phyloP scores from a whole-genome alignment of 805 yeast genomes.

The Starmera caribaea region DNA sequence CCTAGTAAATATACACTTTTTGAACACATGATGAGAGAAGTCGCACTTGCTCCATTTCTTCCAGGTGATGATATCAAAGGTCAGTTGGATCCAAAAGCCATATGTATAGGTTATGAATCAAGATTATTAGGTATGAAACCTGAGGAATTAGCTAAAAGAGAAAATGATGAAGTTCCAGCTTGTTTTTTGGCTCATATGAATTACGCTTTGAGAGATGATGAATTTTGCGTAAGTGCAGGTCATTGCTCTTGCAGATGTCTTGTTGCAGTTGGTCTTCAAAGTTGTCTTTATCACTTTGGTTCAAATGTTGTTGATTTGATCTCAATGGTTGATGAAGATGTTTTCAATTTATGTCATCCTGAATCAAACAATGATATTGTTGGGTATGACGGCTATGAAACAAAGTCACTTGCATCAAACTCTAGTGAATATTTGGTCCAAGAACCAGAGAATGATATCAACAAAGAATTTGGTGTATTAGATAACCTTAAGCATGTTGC shows the following conservation, averaged over 20 bases:
- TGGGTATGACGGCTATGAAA: not conserved
- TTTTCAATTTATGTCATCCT: slow-evolving; percentile 1
- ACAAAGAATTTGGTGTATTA: slow-evolving; percentile 5
- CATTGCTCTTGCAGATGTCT: slow-evolving; percentile 9
- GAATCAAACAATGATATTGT: too few species aligned
- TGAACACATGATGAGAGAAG: too few species aligned
- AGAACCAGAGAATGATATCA: slow-evolving; percentile 6
- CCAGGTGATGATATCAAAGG: not conserved
- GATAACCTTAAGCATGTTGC: slow-evolving; percentile 9
- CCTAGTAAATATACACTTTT: too few species aligned
- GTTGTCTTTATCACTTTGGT: not conserved
- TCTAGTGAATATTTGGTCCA: too few species aligned
- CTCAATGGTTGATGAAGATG: slow-evolving; percentile 1
- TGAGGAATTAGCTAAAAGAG: not conserved
- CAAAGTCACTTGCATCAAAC: not conserved
- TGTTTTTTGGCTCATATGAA: slow-evolving; percentile 3
- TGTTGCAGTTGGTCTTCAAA: not conserved
- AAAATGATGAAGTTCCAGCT: slow-evolving; percentile 2
- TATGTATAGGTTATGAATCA: slow-evolving; percentile 4
- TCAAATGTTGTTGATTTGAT: not conserved
- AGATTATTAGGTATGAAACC: not conserved
- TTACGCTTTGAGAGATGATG: not conserved
- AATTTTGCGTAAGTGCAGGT: slow-evolving; percentile 3
- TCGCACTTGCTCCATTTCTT: too few species aligned
- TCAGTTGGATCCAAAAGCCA: not conserved